Percentiles rank a stretch among this genome's conserved stretches.
These are phyloP conservation scores for Guyanaporus albipodus DNA, from an alignment of 768 basidiomycete genomes.

Conservation along the genomic window DNA sequence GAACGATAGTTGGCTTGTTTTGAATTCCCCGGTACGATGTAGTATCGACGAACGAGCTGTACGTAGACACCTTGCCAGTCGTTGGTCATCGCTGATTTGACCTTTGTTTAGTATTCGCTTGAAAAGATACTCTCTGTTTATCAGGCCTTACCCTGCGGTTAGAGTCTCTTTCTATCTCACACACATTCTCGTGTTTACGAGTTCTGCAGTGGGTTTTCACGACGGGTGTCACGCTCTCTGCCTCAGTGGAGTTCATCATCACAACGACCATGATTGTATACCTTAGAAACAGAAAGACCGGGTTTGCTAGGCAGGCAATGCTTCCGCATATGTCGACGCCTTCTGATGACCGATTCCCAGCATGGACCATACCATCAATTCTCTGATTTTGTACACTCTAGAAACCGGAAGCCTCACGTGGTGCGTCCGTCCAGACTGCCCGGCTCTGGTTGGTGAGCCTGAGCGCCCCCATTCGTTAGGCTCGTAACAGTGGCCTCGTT, in stretches of 20 bases:
- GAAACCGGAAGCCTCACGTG: constrained; percentile 51
- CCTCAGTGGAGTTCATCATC: constrained; percentile 33
- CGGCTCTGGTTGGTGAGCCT: not conserved
- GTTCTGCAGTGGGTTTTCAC: constrained; percentile 30
- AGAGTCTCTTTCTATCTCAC: not conserved
- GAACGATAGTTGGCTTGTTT: not conserved
- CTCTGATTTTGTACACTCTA: constrained; percentile 48
- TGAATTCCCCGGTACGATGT: not conserved
- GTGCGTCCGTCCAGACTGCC: constrained; percentile 13
- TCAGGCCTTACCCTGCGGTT: constrained; percentile 30
- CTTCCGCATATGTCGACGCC: not conserved
- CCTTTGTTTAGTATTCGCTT: constrained; percentile 19
- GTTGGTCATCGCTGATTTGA: not conserved
- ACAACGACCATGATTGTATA: constrained; percentile 29
- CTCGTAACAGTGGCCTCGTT: constrained; percentile 32
- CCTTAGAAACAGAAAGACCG: constrained; percentile 29
- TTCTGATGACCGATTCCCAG: constrained; percentile 21
- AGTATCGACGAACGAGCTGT: constrained; percentile 33
- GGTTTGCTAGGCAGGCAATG: constrained; percentile 24
- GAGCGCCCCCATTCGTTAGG: constrained; percentile 6
- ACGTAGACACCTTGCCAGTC: not conserved
- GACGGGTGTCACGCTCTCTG: constrained; percentile 29
- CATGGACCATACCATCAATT: constrained; percentile 47
- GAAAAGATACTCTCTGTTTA: constrained; percentile 29
- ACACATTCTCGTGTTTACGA: not conserved